Base-by-base conservation (phyloP, 495 filamentous ascomycete species). In the Ramalina intermedia region DNA sequence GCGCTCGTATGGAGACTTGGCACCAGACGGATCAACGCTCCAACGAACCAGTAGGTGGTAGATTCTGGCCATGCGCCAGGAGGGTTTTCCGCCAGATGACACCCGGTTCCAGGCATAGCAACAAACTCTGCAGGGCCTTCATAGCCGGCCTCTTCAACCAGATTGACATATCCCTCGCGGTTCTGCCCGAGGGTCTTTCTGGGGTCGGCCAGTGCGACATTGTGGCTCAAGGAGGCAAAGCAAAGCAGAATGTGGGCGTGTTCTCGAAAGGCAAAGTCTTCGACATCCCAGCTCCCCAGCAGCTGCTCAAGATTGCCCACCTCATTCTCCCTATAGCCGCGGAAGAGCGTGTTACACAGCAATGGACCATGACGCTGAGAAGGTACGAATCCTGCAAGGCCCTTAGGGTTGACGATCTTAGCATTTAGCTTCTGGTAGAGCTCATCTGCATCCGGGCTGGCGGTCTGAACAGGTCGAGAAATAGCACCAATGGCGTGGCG, bases 201-300 rank as follows among this genome's bases (percentile, higher is more conserved):
- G 1, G 42, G 18, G 33, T 46, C 36, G 4, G 43, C 23, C 11
- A 51, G 12, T 14, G 46, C 14, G 5, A 54, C 17, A 20, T 45
- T 36, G 26, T 46, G 35, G 26, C 47, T 45, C 41, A 52, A 43
- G 14, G 52, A 35, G 12, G 55, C 55, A 20, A 57, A 26, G 36
- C 48, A 55, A 2, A 57, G 27, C n/a, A 57, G 43, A 13, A 43
- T 38, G 23, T 24, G 51, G 2, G 48, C 55, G 7, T 46, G 18
- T 44, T 57, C 55, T 21, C 52, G 55, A 40, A 57, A 57, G 2
- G 43, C 18, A 16, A 55, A 40, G 20, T 57, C 51, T 1, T 50
- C 33, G 13, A 24, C 38, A 14, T 39, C 26, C 49, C 43, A 55
- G 16, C 46, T 23, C 9, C 44, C 41, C 20, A 55, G 26, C 7